These are phyloP conservation scores for Tetrahymena elliotti DNA, from an alignment of 73 alveolate genomes.

Conservation along the genomic window DNA sequence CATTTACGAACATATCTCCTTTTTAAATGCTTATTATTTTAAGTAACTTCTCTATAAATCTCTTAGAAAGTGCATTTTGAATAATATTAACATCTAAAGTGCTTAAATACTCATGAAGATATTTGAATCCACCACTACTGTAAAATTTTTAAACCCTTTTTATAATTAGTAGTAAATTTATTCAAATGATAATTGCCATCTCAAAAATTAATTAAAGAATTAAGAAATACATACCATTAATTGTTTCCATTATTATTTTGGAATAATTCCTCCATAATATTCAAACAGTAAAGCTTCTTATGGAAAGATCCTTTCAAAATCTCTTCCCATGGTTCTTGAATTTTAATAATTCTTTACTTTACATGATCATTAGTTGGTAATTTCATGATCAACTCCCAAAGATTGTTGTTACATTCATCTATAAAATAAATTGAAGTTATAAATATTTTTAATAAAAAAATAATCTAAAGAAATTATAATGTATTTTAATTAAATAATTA, in stretches of 20 bases:
- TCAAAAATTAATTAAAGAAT: background rate
- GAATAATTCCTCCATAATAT: background rate
- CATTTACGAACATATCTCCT: background rate
- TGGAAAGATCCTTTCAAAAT: background rate
- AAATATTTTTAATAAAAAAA: background rate
- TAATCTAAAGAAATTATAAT: too few relatives aligned
- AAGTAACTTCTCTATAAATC: background rate
- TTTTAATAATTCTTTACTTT: background rate
- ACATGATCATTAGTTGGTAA: background rate
- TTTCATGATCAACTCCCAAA: background rate
- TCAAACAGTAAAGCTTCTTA: background rate
- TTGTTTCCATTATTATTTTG: background rate
- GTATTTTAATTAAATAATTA: too few relatives aligned
- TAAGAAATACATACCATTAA: background rate
- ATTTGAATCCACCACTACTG: background rate
- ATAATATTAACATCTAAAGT: background rate
- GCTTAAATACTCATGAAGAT: background rate
- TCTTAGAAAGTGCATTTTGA: background rate
- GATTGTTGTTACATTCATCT: background rate
- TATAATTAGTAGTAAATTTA: too few relatives aligned
- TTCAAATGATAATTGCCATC: background rate
- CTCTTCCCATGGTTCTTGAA: background rate
- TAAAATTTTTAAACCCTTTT: background rate
- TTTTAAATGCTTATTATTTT: background rate
- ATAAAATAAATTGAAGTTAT: background rate